Conservation (phyloP, 1,284 basidiomycete genomes). For the Exobasidium cylindrosporum region DNA sequence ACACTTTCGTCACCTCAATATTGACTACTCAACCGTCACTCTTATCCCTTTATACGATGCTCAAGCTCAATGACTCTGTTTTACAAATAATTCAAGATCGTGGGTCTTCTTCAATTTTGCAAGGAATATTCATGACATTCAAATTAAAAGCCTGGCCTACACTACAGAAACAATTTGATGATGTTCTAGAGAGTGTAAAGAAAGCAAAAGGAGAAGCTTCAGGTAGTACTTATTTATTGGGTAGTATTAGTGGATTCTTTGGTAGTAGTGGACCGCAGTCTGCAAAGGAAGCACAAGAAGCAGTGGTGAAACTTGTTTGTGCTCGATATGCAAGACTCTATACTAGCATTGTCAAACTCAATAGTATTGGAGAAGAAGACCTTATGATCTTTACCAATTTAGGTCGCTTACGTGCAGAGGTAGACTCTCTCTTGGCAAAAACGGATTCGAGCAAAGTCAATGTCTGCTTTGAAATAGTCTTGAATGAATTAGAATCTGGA, state of each 20-base stretch:
- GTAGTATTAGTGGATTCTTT: slow-evolving; percentile 8
- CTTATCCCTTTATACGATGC: slow-evolving; percentile 31
- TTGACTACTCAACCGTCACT: slow-evolving; percentile 23
- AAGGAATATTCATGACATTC: slow-evolving; percentile 37
- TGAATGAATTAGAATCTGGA: background rate
- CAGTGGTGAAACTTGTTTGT: background rate
- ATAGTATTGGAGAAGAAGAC: slow-evolving; percentile 1
- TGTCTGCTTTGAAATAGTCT: background rate
- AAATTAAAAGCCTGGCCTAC: slow-evolving; percentile 40
- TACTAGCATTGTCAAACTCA: slow-evolving; percentile 10
- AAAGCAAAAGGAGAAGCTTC: background rate
- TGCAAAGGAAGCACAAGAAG: background rate
- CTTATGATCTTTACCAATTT: slow-evolving; percentile 8
- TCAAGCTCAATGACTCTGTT: slow-evolving; percentile 30
- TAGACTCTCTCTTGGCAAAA: slow-evolving; percentile 2
- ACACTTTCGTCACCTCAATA: slow-evolving; percentile 26
- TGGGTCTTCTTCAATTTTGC: slow-evolving; percentile 26
- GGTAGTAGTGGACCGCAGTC: background rate
- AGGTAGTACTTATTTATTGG: slow-evolving; percentile 6
- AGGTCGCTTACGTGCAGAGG: background rate
- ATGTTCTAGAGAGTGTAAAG: slow-evolving; percentile 31
- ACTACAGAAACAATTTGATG: slow-evolving; percentile 35
- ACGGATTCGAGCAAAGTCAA: background rate
- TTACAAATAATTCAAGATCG: slow-evolving; percentile 20
- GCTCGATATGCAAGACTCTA: slow-evolving; percentile 6